Percentiles rank a stretch among this genome's conserved stretches.
phyloP scores from a whole-genome alignment of 148 eudicot genomes.

The Beta vulgaris region DNA sequence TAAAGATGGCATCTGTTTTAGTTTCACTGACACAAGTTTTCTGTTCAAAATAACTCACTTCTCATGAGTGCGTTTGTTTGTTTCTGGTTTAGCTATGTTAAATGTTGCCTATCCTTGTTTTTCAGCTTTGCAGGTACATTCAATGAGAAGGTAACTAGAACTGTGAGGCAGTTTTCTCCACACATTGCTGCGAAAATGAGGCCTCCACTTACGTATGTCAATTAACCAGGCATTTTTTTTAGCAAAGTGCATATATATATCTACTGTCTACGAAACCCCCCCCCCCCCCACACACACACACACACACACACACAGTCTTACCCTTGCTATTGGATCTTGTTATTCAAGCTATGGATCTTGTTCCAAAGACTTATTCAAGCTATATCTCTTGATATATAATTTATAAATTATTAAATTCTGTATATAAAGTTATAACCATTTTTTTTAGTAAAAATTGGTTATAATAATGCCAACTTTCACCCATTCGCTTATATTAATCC shows the following conservation, averaged over 20 bases:
- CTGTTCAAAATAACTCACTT: neutral
- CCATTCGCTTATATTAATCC: too few relatives aligned
- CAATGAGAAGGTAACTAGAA: constrained; percentile 83
- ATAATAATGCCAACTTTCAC: too few relatives aligned
- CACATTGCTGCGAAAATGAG: constrained; percentile 99
- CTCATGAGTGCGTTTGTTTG: neutral
- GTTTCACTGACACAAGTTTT: neutral
- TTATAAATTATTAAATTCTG: too few relatives aligned
- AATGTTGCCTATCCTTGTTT: constrained; percentile 19
- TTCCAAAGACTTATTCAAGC: too few relatives aligned
- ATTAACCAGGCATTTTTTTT: constrained; percentile 1
- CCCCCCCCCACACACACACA: too few relatives aligned
- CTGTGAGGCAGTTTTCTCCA: constrained; percentile 89
- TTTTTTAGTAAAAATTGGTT: too few relatives aligned
- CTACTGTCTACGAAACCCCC: too few relatives aligned
- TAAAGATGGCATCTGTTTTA: neutral
- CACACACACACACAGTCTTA: too few relatives aligned
- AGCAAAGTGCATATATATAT: neutral
- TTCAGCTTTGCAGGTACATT: constrained; percentile 92
- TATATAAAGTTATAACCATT: too few relatives aligned
- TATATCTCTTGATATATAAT: too few relatives aligned
- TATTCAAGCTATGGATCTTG: too few relatives aligned
- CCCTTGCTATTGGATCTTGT: too few relatives aligned
- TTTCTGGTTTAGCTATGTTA: neutral
- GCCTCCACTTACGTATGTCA: constrained; percentile 89